Evolutionary conservation across 441 rosid genomes (phyloP).

Genomic region (Euphorbia celastroides): DNA sequence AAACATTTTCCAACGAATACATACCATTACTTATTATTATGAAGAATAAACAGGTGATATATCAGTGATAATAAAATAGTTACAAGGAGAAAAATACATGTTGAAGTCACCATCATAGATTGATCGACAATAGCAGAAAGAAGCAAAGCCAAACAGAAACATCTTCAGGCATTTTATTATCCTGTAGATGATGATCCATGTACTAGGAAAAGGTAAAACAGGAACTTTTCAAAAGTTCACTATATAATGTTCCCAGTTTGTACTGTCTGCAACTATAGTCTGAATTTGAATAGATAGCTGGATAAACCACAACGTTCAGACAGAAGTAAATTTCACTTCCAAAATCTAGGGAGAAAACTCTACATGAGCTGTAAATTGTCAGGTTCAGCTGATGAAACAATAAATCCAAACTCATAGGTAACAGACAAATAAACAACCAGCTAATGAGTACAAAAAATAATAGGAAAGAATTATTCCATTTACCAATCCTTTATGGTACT

Average conservation of each 20-base stretch:
- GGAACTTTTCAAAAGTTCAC: not conserved
- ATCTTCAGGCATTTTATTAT: constrained; percentile 8
- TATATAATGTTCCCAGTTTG: not conserved
- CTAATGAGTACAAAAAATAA: not conserved
- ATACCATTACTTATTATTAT: not conserved
- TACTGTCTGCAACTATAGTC: not conserved
- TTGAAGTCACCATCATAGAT: constrained; percentile 3
- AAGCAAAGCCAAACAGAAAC: not conserved
- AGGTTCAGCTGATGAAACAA: not conserved
- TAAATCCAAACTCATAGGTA: not conserved
- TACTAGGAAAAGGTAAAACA: not conserved
- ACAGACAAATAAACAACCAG: not conserved
- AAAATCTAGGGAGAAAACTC: not conserved
- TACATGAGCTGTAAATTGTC: constrained; percentile 2
- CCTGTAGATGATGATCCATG: not conserved
- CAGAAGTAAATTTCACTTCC: not conserved
- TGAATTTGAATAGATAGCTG: not conserved
- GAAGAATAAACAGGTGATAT: not conserved
- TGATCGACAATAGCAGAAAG: constrained; percentile 5
- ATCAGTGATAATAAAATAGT: not conserved
- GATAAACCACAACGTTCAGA: not conserved
- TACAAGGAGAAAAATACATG: not conserved
- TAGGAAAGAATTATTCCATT: not conserved
- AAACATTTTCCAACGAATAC: not conserved
- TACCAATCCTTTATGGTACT: constrained; percentile 1